phyloP scores from a whole-genome alignment of 2,329 filamentous ascomycete genomes.

The Colletotrichum siamense region DNA sequence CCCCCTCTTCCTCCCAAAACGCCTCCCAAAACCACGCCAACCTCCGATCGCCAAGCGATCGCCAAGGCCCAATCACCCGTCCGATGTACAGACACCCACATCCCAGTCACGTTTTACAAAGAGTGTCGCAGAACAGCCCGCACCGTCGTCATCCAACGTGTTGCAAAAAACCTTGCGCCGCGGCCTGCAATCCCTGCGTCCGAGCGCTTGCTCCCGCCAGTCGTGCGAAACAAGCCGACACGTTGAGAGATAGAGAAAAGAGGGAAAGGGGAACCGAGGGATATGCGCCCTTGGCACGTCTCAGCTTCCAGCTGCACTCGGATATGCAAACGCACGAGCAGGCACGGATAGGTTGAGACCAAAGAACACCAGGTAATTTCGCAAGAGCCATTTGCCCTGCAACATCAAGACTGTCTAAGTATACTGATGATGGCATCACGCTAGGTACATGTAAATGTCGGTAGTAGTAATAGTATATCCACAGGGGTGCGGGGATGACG shows the following conservation, averaged over 20 bases:
- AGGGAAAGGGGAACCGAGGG: neutral
- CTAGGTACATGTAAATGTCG: constrained; percentile 22
- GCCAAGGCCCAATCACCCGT: neutral
- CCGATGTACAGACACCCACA: neutral
- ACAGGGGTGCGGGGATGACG: constrained; percentile 18
- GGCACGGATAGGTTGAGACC: neutral
- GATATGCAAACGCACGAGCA: neutral
- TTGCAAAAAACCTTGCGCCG: neutral
- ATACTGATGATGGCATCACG: constrained; percentile 19
- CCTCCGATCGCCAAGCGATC: constrained; percentile 1
- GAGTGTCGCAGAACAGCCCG: neutral
- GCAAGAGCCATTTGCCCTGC: constrained; percentile 9
- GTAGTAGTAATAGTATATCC: constrained; percentile 22
- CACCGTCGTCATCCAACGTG: neutral
- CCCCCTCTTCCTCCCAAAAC: neutral
- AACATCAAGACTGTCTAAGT: constrained; percentile 18
- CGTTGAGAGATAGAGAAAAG: neutral
- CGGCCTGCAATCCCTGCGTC: neutral
- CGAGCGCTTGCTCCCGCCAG: neutral
- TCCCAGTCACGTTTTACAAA: constrained; percentile 5
- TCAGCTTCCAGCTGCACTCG: neutral
- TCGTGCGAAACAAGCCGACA: neutral
- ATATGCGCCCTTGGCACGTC: neutral
- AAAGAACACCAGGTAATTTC: neutral
- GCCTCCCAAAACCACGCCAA: neutral